These are phyloP conservation scores for Phytophthora aleatoria DNA, from an alignment of 352 stramenopile species.

Conservation along the genomic window DNA sequence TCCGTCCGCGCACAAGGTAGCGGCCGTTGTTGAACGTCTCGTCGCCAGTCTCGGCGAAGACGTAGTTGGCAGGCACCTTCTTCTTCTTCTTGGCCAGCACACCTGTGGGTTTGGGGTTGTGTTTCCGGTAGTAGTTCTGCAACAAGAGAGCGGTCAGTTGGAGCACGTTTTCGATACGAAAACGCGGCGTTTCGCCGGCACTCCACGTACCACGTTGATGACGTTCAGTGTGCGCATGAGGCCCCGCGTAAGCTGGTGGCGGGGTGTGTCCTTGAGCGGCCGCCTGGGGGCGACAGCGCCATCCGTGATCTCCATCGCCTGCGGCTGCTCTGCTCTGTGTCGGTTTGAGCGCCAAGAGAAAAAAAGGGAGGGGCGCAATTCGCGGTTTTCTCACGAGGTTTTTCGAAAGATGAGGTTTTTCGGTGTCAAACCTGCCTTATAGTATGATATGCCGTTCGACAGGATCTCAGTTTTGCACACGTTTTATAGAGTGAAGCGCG, in stretches of 20 bases:
- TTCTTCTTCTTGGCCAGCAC: conserved; percentile 68
- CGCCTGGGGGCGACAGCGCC: conserved; percentile 27
- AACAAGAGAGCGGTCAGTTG: conserved; percentile 11
- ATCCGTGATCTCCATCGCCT: conserved; percentile 33
- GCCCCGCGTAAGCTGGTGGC: conserved; percentile 87
- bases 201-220: conserved; percentile 91
- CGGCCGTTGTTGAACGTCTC: conserved; percentile 80
- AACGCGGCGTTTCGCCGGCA: neutral
- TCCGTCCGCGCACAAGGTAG: conserved; percentile 71
- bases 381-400: conserved; percentile 38
- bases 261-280: conserved; percentile 40
- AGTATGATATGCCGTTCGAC: conserved; percentile 9
- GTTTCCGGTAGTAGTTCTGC: conserved; percentile 86
- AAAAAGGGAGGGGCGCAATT: conserved; percentile 15
- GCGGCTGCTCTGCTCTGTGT: conserved; percentile 19
- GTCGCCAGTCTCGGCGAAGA: conserved; percentile 55
- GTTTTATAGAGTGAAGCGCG: conserved; percentile 14
- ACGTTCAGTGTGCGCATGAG: conserved; percentile 97
- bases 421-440: conserved; percentile 11
- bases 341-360: conserved; percentile 33
- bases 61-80: conserved; percentile 55
- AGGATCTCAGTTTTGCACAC: conserved; percentile 20
- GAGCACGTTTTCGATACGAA: neutral
- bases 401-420: conserved; percentile 37
- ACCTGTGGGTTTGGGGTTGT: conserved; percentile 58